Conservation (phyloP, 1,139 yeast genomes). For the Yamadazyma atlantica region DNA sequence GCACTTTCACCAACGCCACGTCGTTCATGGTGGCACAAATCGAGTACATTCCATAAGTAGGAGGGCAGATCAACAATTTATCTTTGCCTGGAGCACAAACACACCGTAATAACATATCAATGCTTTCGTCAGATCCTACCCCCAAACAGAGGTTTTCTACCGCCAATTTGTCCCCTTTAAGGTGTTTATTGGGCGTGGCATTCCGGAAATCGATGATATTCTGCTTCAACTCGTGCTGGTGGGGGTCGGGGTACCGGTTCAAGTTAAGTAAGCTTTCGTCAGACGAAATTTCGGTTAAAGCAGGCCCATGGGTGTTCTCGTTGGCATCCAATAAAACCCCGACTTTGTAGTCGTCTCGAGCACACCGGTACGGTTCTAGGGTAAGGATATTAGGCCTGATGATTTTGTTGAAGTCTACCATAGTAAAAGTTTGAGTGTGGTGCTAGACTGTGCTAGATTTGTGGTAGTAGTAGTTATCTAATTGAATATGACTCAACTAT, state of each 20-base stretch:
- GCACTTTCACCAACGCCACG: conserved; percentile 71
- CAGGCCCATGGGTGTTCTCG: conserved; percentile 93
- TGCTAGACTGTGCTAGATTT: too few species aligned
- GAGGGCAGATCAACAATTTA: conserved; percentile 84
- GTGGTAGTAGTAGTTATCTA: background rate
- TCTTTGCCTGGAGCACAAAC: conserved; percentile 81
- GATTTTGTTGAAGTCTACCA: conserved; percentile 47
- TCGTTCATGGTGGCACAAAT: conserved; percentile 91
- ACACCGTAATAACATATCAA: conserved; percentile 84
- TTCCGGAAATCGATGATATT: conserved; percentile 74
- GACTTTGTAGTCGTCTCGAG: conserved; percentile 85
- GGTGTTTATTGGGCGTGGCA: conserved; percentile 31
- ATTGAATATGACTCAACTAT: background rate
- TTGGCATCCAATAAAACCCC: conserved; percentile 93
- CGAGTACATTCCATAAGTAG: conserved; percentile 96
- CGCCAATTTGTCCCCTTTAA: conserved; percentile 32
- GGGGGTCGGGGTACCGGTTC: conserved; percentile 96
- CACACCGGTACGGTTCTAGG: conserved; percentile 91
- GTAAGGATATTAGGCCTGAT: conserved; percentile 82
- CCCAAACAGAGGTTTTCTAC: conserved; percentile 84
- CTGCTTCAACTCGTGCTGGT: conserved; percentile 75
- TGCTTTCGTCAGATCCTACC: conserved; percentile 96
- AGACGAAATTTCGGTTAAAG: conserved; percentile 37
- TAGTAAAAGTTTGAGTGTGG: conserved; percentile 2
- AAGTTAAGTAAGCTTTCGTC: conserved; percentile 47